A percentile compares a stretch with the other conserved stretches of the same genome.
Evolutionary conservation across 1,139 yeast genomes (phyloP).

Genomic region (Geotrichum reessii): DNA sequence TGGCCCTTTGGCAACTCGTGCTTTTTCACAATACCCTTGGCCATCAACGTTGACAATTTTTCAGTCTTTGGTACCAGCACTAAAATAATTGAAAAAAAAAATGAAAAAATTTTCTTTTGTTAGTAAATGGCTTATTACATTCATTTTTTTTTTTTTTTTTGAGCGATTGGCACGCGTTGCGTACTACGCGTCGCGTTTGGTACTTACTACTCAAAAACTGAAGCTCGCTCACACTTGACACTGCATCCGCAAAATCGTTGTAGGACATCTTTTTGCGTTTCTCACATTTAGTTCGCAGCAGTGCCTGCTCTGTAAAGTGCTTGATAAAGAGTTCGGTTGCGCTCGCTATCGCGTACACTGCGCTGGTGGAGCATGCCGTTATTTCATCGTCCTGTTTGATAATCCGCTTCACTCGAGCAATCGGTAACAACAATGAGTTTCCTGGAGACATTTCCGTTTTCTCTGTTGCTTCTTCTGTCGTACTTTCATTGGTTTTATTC

Average conservation of each 20-base stretch:
- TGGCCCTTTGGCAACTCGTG: constrained; percentile 17
- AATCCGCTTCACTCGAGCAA: constrained; percentile 75
- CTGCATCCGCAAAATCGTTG: constrained; percentile 71
- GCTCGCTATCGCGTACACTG: constrained; percentile 76
- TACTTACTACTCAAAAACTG: constrained; percentile 45
- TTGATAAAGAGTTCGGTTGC: constrained; percentile 85
- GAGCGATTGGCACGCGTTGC: background rate
- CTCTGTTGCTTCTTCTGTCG: background rate
- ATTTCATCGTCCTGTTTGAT: constrained; percentile 85
- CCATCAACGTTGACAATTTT: constrained; percentile 13
- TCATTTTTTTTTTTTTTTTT: background rate
- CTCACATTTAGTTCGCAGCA: constrained; percentile 60
- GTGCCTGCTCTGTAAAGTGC: constrained; percentile 74
- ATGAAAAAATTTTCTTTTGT: too few species aligned
- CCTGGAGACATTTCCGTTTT: constrained; percentile 6
- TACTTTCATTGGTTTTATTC: background rate
- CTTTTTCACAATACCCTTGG: constrained; percentile 12
- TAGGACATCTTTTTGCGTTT: constrained; percentile 67
- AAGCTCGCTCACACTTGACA: constrained; percentile 58
- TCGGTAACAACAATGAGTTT: constrained; percentile 45
- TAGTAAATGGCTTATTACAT: background rate
- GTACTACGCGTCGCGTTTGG: background rate
- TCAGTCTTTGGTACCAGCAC: constrained; percentile 18
- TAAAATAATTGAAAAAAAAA: background rate
- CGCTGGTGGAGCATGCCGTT: constrained; percentile 65